Evolutionary conservation across 768 basidiomycete genomes (phyloP).

Genomic region (Amanita rubescens): DNA sequence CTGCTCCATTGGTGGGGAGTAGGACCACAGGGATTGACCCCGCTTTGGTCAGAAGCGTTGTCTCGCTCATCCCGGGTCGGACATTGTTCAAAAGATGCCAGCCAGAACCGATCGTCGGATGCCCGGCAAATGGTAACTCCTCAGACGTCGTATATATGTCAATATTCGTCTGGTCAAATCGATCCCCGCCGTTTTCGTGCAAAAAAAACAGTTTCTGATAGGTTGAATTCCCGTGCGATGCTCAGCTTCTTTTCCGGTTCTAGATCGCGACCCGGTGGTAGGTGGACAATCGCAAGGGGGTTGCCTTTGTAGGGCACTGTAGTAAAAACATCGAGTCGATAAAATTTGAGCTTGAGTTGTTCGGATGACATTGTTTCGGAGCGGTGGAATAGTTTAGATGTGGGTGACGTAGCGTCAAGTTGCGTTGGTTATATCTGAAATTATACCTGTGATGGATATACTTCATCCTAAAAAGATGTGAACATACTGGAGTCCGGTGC

Average conservation of each 20-base stretch:
- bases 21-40: conserved; percentile 30
- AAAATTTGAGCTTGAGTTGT: conserved; percentile 16
- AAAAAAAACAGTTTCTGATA: conserved; percentile 43
- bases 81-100: conserved; percentile 30
- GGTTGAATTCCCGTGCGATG: conserved; percentile 42
- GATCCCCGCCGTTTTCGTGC: conserved; percentile 21
- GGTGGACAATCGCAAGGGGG: conserved; percentile 36
- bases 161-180: conserved; percentile 18
- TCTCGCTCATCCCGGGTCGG: conserved; percentile 14
- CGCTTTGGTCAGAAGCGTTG: conserved; percentile 31
- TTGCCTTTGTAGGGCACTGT: conserved; percentile 32
- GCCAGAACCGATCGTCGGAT: conserved; percentile 37
- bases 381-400: too few species aligned
- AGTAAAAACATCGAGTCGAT: conserved; percentile 38
- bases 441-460: too few species aligned
- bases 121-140: conserved; percentile 39
- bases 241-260: conserved; percentile 32
- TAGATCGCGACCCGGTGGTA: conserved; percentile 21
- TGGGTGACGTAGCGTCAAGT: too few species aligned
- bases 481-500: too few species aligned
- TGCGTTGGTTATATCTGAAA: too few species aligned
- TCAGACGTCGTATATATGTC: conserved; percentile 34
- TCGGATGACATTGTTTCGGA: background rate
- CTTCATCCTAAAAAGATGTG: too few species aligned
- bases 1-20: conserved; percentile 10